Evolutionary conservation across 345 rosid species (phyloP).

Genomic region (Trapa incisa): DNA sequence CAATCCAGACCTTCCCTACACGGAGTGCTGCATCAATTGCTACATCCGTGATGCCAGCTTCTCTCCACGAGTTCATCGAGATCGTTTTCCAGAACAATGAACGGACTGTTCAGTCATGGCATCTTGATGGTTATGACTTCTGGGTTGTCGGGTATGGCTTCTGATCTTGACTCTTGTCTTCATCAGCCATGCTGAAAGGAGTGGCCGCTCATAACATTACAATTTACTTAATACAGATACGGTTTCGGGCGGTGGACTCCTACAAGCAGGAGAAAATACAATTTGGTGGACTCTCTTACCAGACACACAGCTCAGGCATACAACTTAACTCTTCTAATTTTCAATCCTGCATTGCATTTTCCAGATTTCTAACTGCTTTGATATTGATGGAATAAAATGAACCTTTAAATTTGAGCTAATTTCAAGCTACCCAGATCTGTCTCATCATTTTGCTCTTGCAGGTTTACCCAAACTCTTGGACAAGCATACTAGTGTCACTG

Average conservation of each 20-base stretch:
- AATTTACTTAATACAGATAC: slow-evolving; percentile 7
- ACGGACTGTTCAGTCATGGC: slow-evolving; percentile 15
- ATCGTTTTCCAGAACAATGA: slow-evolving; percentile 19
- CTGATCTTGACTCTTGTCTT: neutral
- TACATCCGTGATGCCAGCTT: slow-evolving; percentile 11
- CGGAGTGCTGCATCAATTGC: slow-evolving; percentile 8
- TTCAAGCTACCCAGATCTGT: too few species aligned
- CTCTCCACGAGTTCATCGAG: slow-evolving; percentile 19
- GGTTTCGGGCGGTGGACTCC: slow-evolving; percentile 20
- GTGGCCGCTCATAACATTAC: neutral
- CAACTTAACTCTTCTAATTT: neutral
- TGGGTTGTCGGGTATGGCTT: slow-evolving; percentile 19
- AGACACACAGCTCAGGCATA: slow-evolving; percentile 20
- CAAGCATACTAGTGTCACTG: slow-evolving; percentile 54
- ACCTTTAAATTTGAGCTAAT: too few species aligned
- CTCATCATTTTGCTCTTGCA: slow-evolving; percentile 12
- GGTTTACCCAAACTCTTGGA: slow-evolving; percentile 90
- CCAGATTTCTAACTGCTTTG: too few species aligned
- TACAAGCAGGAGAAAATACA: slow-evolving; percentile 13
- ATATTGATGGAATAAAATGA: too few species aligned
- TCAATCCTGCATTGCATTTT: too few species aligned
- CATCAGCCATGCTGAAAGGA: too few species aligned
- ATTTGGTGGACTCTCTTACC: slow-evolving; percentile 16
- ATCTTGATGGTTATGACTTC: slow-evolving; percentile 20
- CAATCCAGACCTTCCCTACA: slow-evolving; percentile 12